Conservation (phyloP, 345 rosid species). For the Ceriops decandra region DNA sequence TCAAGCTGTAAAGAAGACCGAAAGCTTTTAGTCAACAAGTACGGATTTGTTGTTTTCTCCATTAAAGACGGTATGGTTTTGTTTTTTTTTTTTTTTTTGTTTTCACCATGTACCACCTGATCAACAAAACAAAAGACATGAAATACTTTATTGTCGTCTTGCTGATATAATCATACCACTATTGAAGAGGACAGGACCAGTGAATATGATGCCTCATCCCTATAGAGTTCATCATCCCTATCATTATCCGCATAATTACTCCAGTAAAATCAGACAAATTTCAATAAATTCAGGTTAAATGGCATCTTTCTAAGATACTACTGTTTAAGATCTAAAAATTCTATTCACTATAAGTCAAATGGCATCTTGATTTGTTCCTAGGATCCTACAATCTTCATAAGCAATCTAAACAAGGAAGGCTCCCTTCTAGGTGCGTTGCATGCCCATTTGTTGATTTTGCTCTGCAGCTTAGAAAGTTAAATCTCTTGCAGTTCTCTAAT, state of each 20-base stretch:
- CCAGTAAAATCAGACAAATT: too few species aligned
- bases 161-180: too few species aligned
- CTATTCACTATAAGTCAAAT: not conserved
- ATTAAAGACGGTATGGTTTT: not conserved
- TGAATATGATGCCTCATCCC: too few species aligned
- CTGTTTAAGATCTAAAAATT: not conserved
- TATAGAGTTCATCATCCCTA: too few species aligned
- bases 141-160: too few species aligned
- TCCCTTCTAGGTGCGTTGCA: not conserved
- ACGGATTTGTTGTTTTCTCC: conserved; percentile 1
- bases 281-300: too few species aligned
- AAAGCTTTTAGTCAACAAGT: too few species aligned
- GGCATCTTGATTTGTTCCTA: not conserved
- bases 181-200: too few species aligned
- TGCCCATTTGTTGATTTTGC: not conserved
- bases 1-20: too few species aligned
- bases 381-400: not conserved
- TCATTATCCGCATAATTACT: too few species aligned
- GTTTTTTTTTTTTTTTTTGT: not conserved
- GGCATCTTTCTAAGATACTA: not conserved
- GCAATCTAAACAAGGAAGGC: not conserved
- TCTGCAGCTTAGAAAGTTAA: not conserved
- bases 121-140: too few species aligned
- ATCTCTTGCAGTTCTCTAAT: not conserved
- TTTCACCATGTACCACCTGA: not conserved